These are phyloP conservation scores for Boeremia lycopersici DNA, from an alignment of 2,329 filamentous ascomycete genomes.

Conservation along the genomic window DNA sequence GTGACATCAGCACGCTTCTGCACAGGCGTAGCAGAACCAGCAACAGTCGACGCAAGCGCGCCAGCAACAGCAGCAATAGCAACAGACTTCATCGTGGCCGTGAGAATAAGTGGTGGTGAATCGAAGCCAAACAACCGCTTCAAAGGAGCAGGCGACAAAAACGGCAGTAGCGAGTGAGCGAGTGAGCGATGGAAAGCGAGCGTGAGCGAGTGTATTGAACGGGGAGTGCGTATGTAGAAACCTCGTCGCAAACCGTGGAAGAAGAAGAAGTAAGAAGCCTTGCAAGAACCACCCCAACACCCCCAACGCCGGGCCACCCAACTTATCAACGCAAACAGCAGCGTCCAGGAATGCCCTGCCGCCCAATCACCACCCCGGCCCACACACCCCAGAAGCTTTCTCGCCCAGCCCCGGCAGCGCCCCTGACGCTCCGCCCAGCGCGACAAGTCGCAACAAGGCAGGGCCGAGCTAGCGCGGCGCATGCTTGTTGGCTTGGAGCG, in stretches of 20 bases:
- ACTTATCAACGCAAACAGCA: no score
- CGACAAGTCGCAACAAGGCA: slow-evolving; percentile 19
- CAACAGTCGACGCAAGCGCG: slow-evolving; percentile 53
- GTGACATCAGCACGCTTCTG: slow-evolving; percentile 53
- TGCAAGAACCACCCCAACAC: no score
- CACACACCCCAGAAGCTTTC: slow-evolving; percentile 5
- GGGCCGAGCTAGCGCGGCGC: no score
- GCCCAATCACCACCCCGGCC: no score
- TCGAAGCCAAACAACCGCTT: slow-evolving; percentile 1
- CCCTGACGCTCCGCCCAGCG: slow-evolving; percentile 1
- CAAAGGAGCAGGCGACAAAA: slow-evolving; percentile 10
- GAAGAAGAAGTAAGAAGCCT: no score
- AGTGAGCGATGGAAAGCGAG: slow-evolving; percentile 11
- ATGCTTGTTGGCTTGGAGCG: no score
- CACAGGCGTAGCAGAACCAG: slow-evolving; percentile 50
- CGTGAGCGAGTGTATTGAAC: no score
- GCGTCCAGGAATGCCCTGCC: no score
- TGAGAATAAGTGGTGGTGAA: slow-evolving; percentile 8
- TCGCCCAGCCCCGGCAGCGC: no score
- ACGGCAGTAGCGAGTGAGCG: slow-evolving; percentile 16
- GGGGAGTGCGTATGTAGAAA: slow-evolving; percentile 1
- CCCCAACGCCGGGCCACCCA: no score
- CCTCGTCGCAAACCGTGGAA: no score
- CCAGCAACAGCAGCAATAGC: slow-evolving; percentile 55
- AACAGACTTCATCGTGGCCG: slow-evolving; percentile 59